Evolutionary conservation across 345 rosid species (phyloP), one percentile per base, ranked within the genome.

Genomic region (Euphorbia tirucalli): DNA sequence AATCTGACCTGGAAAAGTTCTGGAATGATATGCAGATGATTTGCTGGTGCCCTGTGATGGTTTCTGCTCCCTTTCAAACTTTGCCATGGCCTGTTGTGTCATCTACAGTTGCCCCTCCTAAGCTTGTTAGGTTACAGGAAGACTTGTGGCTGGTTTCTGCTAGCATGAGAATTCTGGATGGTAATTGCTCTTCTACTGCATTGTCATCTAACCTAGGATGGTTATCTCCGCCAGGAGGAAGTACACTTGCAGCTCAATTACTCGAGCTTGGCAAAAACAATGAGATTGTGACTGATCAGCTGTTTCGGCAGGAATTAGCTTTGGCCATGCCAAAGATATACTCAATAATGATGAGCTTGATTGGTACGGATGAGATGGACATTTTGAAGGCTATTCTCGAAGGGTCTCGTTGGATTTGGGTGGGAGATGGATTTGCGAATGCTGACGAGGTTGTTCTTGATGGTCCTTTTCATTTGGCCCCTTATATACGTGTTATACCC

Each of bases 371-470:
- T 82, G 98, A 93, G 81, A 89, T 91, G 93, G 98, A 93, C 66
- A 89, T 93, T 73, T 88, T 91, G 74, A 89, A 93, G 83, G 97
- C 97, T 80, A 86, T 93, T 79, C 93, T 93, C 79, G 98, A 93
- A 88, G 98, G 96, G 52, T 86, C 97, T 81, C 93, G 97, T 74
- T 93, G 98, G 98, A 88, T 93, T 71, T 93, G 98, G 98, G 97
- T 93, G 57, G 98, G 98, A 71, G 98, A 91, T 86, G 98, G 98
- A 73, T 93, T 93, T 89, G 92, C 98, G 72, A 93, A 86, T 8
- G 72, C 83, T 37, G 87, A 87, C 73, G 98, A 93, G 89, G 97
- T 93, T 77, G 98, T 91, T 72, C 93, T 93, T 49, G 89, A 93
- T 79, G 97, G 98, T 57, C 97, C 91, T 76, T 87, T 93, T 83